These are phyloP conservation scores for Tylopilus sp. DNA, from an alignment of 1,284 basidiomycete species.

Conservation along the genomic window DNA sequence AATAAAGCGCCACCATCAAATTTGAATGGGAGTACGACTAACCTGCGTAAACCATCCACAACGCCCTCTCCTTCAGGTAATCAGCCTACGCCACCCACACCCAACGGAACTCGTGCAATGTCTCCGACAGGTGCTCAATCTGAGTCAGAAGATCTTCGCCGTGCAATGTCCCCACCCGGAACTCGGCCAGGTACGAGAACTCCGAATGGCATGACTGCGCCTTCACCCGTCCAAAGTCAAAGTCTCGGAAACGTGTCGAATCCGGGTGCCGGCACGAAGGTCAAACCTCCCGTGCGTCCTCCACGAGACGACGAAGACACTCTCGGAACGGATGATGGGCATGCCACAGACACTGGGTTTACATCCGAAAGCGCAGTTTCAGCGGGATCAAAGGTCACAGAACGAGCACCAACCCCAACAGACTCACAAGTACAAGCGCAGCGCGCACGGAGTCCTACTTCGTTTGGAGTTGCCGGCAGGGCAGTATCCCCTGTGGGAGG, in stretches of 20 bases:
- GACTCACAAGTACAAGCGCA: constrained; percentile 48
- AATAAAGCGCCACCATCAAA: constrained; percentile 58
- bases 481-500: constrained; percentile 66
- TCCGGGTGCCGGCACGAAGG: constrained; percentile 49
- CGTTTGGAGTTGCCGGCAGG: constrained; percentile 55
- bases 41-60: constrained; percentile 53
- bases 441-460: constrained; percentile 72
- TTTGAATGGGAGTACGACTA: constrained; percentile 44
- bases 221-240: constrained; percentile 42
- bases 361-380: constrained; percentile 41
- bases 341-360: constrained; percentile 57
- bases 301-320: constrained; percentile 75
- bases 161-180: constrained; percentile 72
- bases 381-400: constrained; percentile 50
- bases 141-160: constrained; percentile 67
- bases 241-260: constrained; percentile 16
- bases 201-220: constrained; percentile 55
- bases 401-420: constrained; percentile 64
- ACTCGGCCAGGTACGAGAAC: constrained; percentile 48
- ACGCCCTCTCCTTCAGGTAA: constrained; percentile 43
- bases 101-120: constrained; percentile 61
- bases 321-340: constrained; percentile 61
- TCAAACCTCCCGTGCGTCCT: constrained; percentile 68
- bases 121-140: constrained; percentile 63
- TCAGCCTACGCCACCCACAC: constrained; percentile 32